A percentile compares a stretch with the other conserved stretches of the same genome.
These are phyloP conservation scores for Cladophialophora carrionii DNA, from an alignment of 2,329 filamentous ascomycete genomes.

Conservation along the genomic window DNA sequence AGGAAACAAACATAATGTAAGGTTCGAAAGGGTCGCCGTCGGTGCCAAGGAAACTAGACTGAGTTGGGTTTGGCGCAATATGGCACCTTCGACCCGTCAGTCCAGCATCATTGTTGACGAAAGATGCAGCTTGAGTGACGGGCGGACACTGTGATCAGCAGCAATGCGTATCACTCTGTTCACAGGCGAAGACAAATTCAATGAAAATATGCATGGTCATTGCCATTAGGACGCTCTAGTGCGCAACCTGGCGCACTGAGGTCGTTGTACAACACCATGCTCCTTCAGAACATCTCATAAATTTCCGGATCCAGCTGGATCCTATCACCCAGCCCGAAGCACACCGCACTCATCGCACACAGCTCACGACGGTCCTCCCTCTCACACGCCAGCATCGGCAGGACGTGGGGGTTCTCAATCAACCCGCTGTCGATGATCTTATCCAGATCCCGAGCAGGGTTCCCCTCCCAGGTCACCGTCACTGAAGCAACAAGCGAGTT, in stretches of 20 bases:
- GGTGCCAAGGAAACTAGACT: no score
- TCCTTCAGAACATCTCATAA: neutral
- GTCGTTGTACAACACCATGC: neutral
- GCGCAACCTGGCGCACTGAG: neutral
- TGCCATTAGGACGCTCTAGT: neutral
- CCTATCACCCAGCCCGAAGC: neutral
- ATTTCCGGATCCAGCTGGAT: neutral
- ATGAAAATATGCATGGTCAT: neutral
- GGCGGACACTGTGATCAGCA: no score
- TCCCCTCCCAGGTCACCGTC: neutral
- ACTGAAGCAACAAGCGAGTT: neutral
- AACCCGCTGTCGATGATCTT: neutral
- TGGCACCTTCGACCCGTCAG: no score
- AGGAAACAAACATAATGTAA: no score
- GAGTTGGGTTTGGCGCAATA: no score
- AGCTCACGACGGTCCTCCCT: conserved; percentile 1
- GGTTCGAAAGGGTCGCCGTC: no score
- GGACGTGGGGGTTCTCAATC: neutral
- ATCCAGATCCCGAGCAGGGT: neutral
- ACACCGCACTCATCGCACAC: neutral
- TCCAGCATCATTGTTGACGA: no score
- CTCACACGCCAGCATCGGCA: neutral
- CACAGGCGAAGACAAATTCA: no score
- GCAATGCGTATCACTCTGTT: no score
- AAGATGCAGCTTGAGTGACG: no score